These are phyloP conservation scores for Kockiozyma suomiensis DNA, from an alignment of 805 yeast species.

Conservation along the genomic window DNA sequence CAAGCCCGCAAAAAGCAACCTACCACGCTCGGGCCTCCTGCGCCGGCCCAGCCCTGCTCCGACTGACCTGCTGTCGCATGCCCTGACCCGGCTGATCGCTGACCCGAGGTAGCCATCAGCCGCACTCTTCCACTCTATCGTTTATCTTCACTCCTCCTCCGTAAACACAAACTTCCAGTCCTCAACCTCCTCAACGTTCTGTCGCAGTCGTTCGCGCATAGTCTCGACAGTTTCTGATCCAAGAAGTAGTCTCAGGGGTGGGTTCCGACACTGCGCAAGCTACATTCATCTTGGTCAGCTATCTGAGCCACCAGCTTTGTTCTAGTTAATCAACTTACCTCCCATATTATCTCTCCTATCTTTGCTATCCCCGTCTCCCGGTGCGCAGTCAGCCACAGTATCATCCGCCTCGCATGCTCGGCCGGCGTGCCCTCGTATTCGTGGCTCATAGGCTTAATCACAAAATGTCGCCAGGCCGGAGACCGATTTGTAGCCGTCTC, in stretches of 20 bases:
- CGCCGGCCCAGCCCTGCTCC: background rate
- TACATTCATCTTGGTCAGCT: background rate
- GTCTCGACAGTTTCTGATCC: slow-evolving; percentile 39
- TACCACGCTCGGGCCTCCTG: slow-evolving; percentile 6
- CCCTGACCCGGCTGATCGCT: background rate
- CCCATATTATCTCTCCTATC: slow-evolving; percentile 39
- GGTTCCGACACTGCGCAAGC: slow-evolving; percentile 34
- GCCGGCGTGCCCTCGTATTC: slow-evolving; percentile 37
- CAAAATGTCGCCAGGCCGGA: slow-evolving; percentile 36
- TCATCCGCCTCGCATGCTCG: slow-evolving; percentile 33
- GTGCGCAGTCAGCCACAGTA: slow-evolving; percentile 32
- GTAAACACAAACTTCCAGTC: slow-evolving; percentile 44
- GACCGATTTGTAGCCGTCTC: slow-evolving; percentile 12
- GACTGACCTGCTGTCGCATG: background rate
- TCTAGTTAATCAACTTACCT: slow-evolving; percentile 18
- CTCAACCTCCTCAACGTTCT: slow-evolving; percentile 43
- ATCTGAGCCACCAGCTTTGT: background rate
- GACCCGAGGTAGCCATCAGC: background rate
- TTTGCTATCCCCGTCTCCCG: slow-evolving; percentile 32
- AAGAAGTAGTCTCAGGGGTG: slow-evolving; percentile 39
- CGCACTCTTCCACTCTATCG: background rate
- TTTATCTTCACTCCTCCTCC: slow-evolving; percentile 21
- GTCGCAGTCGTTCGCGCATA: slow-evolving; percentile 40
- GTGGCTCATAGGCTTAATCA: slow-evolving; percentile 29
- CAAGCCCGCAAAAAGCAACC: slow-evolving; percentile 5